Conservation (phyloP, 73 alveolate genomes). For the Paramecium tetraurelia region DNA sequence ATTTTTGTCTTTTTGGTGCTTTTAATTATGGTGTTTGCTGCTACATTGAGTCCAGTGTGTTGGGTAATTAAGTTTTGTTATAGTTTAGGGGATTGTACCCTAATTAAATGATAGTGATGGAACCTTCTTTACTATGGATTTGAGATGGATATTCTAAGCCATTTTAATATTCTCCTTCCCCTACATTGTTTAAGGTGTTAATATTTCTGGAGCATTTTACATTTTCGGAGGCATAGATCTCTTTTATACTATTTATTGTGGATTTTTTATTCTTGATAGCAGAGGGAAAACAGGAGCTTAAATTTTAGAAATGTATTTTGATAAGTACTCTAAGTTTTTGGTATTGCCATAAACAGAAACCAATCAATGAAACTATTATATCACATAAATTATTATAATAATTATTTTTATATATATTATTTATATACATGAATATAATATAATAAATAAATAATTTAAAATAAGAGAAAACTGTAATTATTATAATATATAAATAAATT, state of each 20-base stretch:
- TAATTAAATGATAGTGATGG: constrained; percentile 40
- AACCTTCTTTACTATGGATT: constrained; percentile 10
- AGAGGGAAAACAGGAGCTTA: neutral
- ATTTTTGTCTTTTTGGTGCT: constrained; percentile 6
- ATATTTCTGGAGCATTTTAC: neutral
- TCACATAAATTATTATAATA: too few relatives aligned
- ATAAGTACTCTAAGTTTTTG: neutral
- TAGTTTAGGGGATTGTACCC: neutral
- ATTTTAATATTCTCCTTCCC: constrained; percentile 14
- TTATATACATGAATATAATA: too few relatives aligned
- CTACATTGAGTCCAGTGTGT: neutral
- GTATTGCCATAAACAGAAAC: neutral
- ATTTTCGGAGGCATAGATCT: neutral
- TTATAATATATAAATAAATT: too few relatives aligned
- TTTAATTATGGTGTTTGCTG: constrained; percentile 4
- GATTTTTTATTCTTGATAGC: neutral
- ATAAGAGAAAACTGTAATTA: too few relatives aligned
- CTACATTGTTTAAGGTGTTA: neutral
- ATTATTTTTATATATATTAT: too few relatives aligned
- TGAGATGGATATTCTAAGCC: constrained; percentile 21
- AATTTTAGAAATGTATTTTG: neutral
- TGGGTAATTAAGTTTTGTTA: neutral
- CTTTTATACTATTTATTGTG: neutral
- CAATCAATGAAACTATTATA: neutral
- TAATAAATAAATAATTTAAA: too few relatives aligned